phyloP scores from a whole-genome alignment of 1,284 basidiomycete species.

The Cryptococcus sp. region DNA sequence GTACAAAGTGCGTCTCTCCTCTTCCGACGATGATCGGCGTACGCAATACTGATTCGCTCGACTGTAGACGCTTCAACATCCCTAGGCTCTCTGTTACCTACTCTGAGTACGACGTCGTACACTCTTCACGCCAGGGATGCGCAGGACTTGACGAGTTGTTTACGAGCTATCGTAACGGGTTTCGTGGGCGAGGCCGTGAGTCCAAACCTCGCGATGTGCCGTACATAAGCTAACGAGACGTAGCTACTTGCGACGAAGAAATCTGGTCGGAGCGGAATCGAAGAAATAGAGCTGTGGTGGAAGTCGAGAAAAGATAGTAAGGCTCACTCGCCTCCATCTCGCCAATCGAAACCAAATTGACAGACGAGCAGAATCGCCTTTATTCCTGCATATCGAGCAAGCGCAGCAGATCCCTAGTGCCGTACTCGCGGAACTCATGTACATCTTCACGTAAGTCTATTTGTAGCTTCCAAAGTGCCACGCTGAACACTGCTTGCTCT shows the following conservation, averaged over 20 bases:
- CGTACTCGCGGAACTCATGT: conserved; percentile 40
- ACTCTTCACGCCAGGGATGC: conserved; percentile 33
- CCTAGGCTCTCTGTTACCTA: conserved; percentile 13
- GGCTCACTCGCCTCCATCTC: conserved; percentile 2
- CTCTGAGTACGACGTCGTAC: not conserved
- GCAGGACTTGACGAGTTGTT: conserved; percentile 29
- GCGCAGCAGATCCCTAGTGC: conserved; percentile 34
- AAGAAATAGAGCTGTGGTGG: conserved; percentile 45
- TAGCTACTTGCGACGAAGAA: conserved; percentile 29
- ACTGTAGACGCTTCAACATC: conserved; percentile 24
- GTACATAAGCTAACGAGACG: conserved; percentile 3
- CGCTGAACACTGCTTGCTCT: not conserved
- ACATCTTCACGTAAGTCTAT: conserved; percentile 36
- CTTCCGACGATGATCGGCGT: not conserved
- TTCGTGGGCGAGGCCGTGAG: conserved; percentile 39
- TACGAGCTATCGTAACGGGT: conserved; percentile 31
- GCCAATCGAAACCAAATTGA: conserved; percentile 5
- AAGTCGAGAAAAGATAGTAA: conserved; percentile 19
- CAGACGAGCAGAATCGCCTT: conserved; percentile 14
- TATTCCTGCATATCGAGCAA: conserved; percentile 41
- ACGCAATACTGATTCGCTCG: too few species aligned
- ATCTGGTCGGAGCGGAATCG: conserved; percentile 36
- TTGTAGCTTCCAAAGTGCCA: not conserved
- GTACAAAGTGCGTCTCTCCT: conserved; percentile 36
- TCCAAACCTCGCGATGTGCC: not conserved